Conservation (phyloP, 495 filamentous ascomycete genomes). For the Xylaria sp. region DNA sequence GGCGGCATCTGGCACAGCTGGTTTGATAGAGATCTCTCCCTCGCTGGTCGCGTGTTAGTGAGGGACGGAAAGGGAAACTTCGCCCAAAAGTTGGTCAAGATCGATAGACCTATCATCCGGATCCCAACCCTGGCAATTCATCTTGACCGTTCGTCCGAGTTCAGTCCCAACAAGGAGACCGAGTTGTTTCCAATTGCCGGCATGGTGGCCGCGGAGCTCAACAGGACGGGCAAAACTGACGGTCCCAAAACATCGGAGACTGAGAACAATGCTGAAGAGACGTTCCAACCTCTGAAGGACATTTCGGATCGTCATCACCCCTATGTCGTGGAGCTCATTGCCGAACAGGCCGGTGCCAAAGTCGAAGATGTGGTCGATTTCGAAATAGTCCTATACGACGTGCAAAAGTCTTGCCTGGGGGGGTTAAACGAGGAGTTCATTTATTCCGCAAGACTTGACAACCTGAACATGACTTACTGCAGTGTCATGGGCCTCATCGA, state of each 20-base stretch:
- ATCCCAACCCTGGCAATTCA: constrained; percentile 95
- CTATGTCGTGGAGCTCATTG: constrained; percentile 82
- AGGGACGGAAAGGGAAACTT: constrained; percentile 75
- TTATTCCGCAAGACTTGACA: constrained; percentile 91
- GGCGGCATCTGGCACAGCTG: constrained; percentile 84
- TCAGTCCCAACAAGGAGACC: constrained; percentile 94
- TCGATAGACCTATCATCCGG: constrained; percentile 87
- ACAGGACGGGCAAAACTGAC: constrained; percentile 63
- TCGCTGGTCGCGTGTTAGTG: constrained; percentile 89
- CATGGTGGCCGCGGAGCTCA: constrained; percentile 84
- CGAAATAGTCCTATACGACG: constrained; percentile 94
- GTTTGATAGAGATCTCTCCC: constrained; percentile 94
- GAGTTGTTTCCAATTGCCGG: constrained; percentile 95
- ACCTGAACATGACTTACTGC: constrained; percentile 94
- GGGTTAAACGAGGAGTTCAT: constrained; percentile 94
- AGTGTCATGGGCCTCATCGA: constrained; percentile 79
- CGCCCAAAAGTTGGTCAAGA: constrained; percentile 84
- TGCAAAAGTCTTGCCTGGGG: constrained; percentile 86
- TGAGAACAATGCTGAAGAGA: constrained; percentile 49
- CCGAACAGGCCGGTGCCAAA: constrained; percentile 73
- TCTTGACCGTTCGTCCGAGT: constrained; percentile 81
- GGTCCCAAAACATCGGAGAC: constrained; percentile 42
- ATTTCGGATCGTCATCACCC: constrained; percentile 89
- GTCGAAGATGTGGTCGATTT: constrained; percentile 85
- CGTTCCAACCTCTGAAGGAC: constrained; percentile 74